These are phyloP conservation scores for Phytophthora vignae DNA, from an alignment of 352 stramenopile species.

Conservation along the genomic window DNA sequence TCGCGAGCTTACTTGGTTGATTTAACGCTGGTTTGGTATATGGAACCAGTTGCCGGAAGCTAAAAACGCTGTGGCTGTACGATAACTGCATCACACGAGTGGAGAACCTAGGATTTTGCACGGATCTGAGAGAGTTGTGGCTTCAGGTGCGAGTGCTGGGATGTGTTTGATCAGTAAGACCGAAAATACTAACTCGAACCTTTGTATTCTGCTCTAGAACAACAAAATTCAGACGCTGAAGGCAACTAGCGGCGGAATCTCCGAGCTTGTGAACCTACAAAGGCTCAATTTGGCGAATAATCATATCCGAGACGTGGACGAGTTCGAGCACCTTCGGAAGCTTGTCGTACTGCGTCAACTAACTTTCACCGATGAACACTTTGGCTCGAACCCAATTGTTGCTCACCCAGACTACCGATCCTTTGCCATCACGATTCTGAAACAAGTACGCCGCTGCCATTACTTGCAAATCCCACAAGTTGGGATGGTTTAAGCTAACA, in stretches of 20 bases:
- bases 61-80: conserved; percentile 85
- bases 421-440: conserved; percentile 72
- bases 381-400: conserved; percentile 82
- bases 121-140: conserved; percentile 85
- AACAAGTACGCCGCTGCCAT: conserved; percentile 45
- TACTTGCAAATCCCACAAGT: background rate
- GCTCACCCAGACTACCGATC: conserved; percentile 75
- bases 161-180: background rate
- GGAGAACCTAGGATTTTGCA: conserved; percentile 67
- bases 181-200: too few relatives aligned
- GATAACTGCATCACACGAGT: conserved; percentile 71
- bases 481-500: background rate
- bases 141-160: conserved; percentile 53
- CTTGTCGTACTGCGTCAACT: conserved; percentile 68
- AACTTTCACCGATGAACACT: conserved; percentile 83
- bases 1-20: background rate
- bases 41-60: conserved; percentile 53
- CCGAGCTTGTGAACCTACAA: conserved; percentile 75
- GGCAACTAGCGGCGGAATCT: conserved; percentile 46
- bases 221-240: conserved; percentile 72
- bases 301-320: conserved; percentile 68
- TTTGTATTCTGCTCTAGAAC: conserved; percentile 34
- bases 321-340: conserved; percentile 69
- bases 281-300: conserved; percentile 82
- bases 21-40: background rate